phyloP scores from a whole-genome alignment of 2,329 filamentous ascomycete genomes.

The Alternaria sp. region DNA sequence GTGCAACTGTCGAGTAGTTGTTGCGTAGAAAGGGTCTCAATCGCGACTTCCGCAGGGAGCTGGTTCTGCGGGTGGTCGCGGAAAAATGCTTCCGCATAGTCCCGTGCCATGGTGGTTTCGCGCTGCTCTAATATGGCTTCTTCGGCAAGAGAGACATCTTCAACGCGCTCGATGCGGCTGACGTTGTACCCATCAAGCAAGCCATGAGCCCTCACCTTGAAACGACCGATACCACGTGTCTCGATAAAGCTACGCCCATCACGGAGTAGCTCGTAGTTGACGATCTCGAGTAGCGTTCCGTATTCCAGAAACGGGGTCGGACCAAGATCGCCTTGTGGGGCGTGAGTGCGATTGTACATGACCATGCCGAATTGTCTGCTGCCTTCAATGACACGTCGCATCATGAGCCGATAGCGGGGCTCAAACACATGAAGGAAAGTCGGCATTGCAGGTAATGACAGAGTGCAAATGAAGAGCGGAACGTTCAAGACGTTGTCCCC shows the following conservation, averaged over 20 bases:
- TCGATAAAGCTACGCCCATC: constrained; percentile 85
- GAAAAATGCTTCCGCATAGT: constrained; percentile 43
- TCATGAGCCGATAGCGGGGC: constrained; percentile 89
- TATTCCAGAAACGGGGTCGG: constrained; percentile 70
- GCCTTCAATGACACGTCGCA: constrained; percentile 75
- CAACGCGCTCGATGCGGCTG: constrained; percentile 75
- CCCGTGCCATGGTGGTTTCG: constrained; percentile 61
- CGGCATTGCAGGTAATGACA: constrained; percentile 80
- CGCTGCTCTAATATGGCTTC: constrained; percentile 77
- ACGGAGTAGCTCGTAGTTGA: constrained; percentile 73
- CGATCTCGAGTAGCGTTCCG: constrained; percentile 79
- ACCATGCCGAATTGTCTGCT: constrained; percentile 86
- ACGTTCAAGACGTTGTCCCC: constrained; percentile 64
- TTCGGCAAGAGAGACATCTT: constrained; percentile 81
- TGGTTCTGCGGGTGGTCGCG: constrained; percentile 39
- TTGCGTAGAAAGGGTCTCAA: constrained; percentile 70
- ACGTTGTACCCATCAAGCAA: constrained; percentile 78
- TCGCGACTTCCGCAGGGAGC: constrained; percentile 37
- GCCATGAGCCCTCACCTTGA: constrained; percentile 70
- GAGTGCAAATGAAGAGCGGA: constrained; percentile 77
- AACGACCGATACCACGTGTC: constrained; percentile 76
- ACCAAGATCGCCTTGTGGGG: constrained; percentile 61
- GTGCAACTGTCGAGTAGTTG: constrained; percentile 70
- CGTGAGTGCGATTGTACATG: constrained; percentile 65
- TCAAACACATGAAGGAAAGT: constrained; percentile 93